Evolutionary conservation across 805 yeast species (phyloP), one percentile per base, ranked within the genome.

Genomic region (Tetrapisispora arboricola): DNA sequence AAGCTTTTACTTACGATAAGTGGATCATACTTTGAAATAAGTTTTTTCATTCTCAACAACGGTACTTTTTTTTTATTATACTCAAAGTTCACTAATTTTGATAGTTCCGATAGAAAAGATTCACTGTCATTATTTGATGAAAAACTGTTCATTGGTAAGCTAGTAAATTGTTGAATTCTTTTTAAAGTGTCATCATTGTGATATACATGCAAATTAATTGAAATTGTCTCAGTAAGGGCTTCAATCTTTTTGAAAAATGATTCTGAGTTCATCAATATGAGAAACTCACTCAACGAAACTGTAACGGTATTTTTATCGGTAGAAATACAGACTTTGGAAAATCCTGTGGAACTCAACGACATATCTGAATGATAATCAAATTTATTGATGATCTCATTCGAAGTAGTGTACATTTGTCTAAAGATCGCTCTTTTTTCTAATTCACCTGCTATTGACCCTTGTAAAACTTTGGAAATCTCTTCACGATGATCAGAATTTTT

Each of bases 311-410:
- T 57, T 21, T 64, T 57, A 1, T 55, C 51, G 10, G 51, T 43
- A 16, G 61, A 53, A 4, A 74, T 39, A 0, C 77, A 65, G 26
- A 76, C 51, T 43, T 70, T 75, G 0, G 84, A 71, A 1, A 84
- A 82, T 34, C 70, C 78, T 1, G 75, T 63, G 30, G 68, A 66
- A 15, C 48, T 53, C 35, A 79, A 58, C 32, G 71, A 71, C 20
- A 71, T 71, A 57, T 80, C 87, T 1, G 83, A 66, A 6, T 76
- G 61, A 42, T 53, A 61, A 46, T 73, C 78, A 29, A 57, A 58
- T 36, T 57, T 58, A 42, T 63, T 56, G 2, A 34, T 40, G n/a
- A 65, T 45, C 17, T 68, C 67, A 42, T 64, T 64, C 16, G 62
- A 36, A 29, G 55, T 49, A 10, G 60, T 58, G n/a, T 54, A 42